Conservation (phyloP, 495 filamentous ascomycete genomes). For the Hypoxylon fragiforme region DNA sequence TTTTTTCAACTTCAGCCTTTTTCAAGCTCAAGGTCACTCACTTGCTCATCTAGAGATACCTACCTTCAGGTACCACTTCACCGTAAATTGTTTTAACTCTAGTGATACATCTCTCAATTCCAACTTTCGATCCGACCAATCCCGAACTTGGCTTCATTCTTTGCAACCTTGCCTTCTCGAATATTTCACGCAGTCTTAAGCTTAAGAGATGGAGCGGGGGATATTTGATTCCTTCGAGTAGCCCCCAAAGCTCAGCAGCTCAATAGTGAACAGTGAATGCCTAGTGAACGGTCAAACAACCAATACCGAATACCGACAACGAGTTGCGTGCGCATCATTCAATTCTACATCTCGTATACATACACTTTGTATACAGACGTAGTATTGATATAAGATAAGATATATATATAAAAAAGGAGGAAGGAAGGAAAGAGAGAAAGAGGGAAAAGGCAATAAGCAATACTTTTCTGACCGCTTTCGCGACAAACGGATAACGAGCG, state of each 20-base stretch:
- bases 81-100: conserved; percentile 3
- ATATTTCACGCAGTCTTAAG: conserved; percentile 27
- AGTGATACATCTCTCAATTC: not conserved
- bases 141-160: not conserved
- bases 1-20: conserved; percentile 17
- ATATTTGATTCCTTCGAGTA: conserved; percentile 22
- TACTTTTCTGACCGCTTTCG: conserved; percentile 3
- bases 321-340: conserved; percentile 1
- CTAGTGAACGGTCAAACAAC: too few relatives aligned
- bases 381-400: too few relatives aligned
- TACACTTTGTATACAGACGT: too few relatives aligned
- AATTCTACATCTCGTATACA: conserved; percentile 14
- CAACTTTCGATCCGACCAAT: not conserved
- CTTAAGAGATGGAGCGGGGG: conserved; percentile 30
- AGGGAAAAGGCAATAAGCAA: conserved; percentile 10
- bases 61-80: not conserved
- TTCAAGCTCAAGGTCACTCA: too few relatives aligned
- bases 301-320: too few relatives aligned
- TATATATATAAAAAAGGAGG: too few relatives aligned
- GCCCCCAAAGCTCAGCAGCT: conserved; percentile 14
- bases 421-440: too few relatives aligned
- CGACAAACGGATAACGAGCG: not conserved
- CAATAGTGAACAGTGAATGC: conserved; percentile 16
- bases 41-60: conserved; percentile 1
- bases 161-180: not conserved